Evolutionary conservation across 1,139 yeast species (phyloP), one percentile per base, ranked within the genome.

Genomic region (Debaryomyces subglobosus): DNA sequence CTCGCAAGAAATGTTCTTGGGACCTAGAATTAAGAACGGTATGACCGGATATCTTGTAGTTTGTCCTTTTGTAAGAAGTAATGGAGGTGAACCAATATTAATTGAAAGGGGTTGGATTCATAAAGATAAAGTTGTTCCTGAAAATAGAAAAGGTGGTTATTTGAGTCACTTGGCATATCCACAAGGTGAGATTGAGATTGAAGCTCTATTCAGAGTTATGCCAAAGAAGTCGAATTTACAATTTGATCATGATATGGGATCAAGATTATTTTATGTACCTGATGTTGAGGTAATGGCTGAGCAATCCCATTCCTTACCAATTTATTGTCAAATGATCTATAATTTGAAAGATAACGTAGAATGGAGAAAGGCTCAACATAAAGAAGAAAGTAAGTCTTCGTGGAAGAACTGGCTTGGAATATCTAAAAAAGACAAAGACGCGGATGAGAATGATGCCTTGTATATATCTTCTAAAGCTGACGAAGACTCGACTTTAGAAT

Each of bases 41-140:
- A 77, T 74, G 55, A 79, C 84, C 49, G 99, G 99, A 2, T 94
- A 88, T 64, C 72, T 82, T 42, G 78, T 94, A 10, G 83, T 89
- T 34, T 86, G 96, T 7, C 99, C 99, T 4, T 82, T 94, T 60
- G 78, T 83, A 24, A 81, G 96, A 51, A 73, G 82, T 10, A 83
- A 83, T 55, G 96, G 96, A 12, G 89, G 89, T 0, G 63, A 75
- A 48, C 86, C 86, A 8, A 72, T 92, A 24, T 73, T 94, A 49
- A 79, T 94, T 30, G 96, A 90, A 65, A 80, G 99, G 56, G 99
- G 99, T 6, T 94, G 98, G 96, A 84, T 94, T 42, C 73, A 82
- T 30, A 90, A 87, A 57, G 86, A 84, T 15, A 83, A 82, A 55
- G 85, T 87, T 5, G 73, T 83, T 24, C 96, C 95, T 29, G 68